These are phyloP conservation scores for Biancaea sappan DNA, from an alignment of 306 rosid genomes.

Conservation along the genomic window DNA sequence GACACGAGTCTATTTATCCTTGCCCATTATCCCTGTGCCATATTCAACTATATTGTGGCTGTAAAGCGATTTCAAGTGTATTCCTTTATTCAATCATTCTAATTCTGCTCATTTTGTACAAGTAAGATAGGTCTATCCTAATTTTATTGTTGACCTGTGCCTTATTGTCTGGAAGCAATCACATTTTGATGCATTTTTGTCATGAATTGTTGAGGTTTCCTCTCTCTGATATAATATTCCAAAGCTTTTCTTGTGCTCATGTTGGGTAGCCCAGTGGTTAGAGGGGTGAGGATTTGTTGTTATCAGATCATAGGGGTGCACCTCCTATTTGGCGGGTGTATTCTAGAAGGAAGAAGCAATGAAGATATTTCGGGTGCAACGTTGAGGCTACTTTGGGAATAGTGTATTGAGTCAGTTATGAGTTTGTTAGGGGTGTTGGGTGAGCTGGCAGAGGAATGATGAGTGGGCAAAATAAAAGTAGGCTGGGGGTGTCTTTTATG, in stretches of 20 bases:
- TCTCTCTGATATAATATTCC: slow-evolving; percentile 12
- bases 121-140: background rate
- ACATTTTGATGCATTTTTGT: slow-evolving; percentile 13
- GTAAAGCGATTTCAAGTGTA: background rate
- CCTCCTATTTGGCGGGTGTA: no score
- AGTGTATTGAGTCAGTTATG: no score
- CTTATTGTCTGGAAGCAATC: slow-evolving; percentile 4
- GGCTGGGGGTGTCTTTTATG: no score
- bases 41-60: slow-evolving; percentile 2
- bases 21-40: background rate
- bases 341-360: no score
- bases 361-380: no score
- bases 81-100: background rate
- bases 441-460: no score
- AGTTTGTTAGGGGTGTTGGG: no score
- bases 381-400: no score
- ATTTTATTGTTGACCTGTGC: background rate
- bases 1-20: background rate
- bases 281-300: no score
- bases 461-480: no score
- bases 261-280: no score
- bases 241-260: slow-evolving; percentile 6
- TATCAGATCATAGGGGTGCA: no score
- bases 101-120: slow-evolving; percentile 5
- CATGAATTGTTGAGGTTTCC: slow-evolving; percentile 20